A percentile compares a stretch with the other conserved stretches of the same genome.
phyloP scores from a whole-genome alignment of 2,329 filamentous ascomycete species.

The Pestalotiopsis sp. region DNA sequence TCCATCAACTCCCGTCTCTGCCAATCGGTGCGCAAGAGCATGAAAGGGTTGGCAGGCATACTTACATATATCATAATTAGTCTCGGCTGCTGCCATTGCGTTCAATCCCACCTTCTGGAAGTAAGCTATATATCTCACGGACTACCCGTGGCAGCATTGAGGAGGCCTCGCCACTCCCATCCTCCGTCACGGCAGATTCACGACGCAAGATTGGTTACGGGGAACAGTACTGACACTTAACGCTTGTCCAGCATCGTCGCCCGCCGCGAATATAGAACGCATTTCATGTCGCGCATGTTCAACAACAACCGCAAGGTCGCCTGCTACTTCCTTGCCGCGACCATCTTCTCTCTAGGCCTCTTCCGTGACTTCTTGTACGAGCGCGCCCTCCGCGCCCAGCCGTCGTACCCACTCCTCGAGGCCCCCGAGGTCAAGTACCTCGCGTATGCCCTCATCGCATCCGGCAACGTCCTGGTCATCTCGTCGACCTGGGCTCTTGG shows the following conservation, averaged over 20 bases:
- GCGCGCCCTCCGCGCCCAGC: constrained; percentile 74
- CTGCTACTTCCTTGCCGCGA: constrained; percentile 86
- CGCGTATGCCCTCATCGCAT: constrained; percentile 71
- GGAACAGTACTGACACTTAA: constrained; percentile 35
- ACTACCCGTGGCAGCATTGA: neutral
- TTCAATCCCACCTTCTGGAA: constrained; percentile 99
- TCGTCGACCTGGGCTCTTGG: constrained; percentile 90
- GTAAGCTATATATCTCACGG: constrained; percentile 53
- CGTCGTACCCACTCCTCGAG: constrained; percentile 73
- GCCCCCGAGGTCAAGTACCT: constrained; percentile 60
- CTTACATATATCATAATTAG: constrained; percentile 44
- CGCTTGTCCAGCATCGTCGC: constrained; percentile 69
- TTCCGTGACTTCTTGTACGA: constrained; percentile 89
- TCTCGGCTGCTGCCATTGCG: constrained; percentile 78
- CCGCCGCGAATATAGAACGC: constrained; percentile 89
- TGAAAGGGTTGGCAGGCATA: neutral
- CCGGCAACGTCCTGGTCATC: constrained; percentile 83
- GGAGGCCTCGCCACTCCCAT: neutral
- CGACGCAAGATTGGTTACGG: neutral
- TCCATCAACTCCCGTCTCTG: neutral
- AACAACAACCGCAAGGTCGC: constrained; percentile 75
- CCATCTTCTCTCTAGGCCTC: constrained; percentile 91
- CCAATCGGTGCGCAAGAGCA: neutral
- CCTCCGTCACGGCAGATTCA: neutral
- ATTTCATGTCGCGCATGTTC: constrained; percentile 85